A percentile compares a stretch with the other conserved stretches of the same genome.
These are phyloP conservation scores for Sphaerobolus stellatus DNA, from an alignment of 1,284 basidiomycete genomes.

Conservation along the genomic window DNA sequence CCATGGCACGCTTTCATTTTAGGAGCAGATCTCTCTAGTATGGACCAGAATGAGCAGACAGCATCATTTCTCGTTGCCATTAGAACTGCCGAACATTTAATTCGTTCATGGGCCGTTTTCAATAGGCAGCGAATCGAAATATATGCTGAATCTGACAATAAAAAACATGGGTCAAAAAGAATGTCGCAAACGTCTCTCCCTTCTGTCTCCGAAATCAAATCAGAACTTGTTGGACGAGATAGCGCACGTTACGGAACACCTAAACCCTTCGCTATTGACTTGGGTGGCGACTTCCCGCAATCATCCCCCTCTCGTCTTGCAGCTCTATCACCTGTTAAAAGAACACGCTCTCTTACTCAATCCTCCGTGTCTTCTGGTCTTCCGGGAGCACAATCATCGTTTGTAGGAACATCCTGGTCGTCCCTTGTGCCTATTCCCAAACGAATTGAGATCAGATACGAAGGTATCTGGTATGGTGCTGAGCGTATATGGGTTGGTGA, in stretches of 20 bases:
- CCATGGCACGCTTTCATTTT: conserved; percentile 9
- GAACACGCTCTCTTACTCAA: not conserved
- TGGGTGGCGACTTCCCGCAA: not conserved
- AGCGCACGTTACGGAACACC: not conserved
- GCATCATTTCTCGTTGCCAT: no score
- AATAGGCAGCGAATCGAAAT: not conserved
- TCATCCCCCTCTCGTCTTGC: not conserved
- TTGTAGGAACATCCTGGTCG: not conserved
- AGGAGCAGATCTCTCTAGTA: no score
- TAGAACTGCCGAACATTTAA: not conserved
- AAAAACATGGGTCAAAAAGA: no score
- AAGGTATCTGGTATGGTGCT: conserved; percentile 86
- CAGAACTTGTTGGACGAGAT: not conserved
- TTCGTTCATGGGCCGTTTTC: conserved; percentile 1
- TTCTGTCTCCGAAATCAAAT: not conserved
- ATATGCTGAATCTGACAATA: no score
- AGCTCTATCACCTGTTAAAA: not conserved
- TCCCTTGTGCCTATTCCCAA: not conserved
- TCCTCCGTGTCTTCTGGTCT: not conserved
- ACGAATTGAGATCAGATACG: conserved; percentile 55
- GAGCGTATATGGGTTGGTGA: conserved; percentile 86
- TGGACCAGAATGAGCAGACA: no score
- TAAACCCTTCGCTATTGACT: not conserved
- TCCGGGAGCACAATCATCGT: not conserved
- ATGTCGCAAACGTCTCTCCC: no score